Evolutionary conservation across 768 basidiomycete genomes (phyloP).

Genomic region (Lactarius tabidus): DNA sequence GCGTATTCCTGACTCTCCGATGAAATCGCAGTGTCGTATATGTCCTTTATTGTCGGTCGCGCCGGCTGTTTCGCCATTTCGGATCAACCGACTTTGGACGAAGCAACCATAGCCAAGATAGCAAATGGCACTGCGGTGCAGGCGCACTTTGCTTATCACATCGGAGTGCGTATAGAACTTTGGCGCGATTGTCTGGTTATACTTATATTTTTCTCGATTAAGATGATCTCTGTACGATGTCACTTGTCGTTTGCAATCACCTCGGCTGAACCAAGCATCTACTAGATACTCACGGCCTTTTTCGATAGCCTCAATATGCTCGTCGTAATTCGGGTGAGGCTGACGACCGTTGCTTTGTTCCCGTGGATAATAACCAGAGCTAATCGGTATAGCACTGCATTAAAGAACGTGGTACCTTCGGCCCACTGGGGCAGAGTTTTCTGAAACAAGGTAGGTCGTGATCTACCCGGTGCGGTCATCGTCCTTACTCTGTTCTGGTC

Average conservation of each 20-base stretch:
- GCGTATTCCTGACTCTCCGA: not conserved
- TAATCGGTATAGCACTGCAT: slow-evolving; percentile 14
- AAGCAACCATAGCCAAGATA: not conserved
- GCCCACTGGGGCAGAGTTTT: slow-evolving; percentile 20
- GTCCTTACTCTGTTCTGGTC: not conserved
- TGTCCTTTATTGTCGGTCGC: not conserved
- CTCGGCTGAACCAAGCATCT: not conserved
- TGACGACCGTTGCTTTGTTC: not conserved
- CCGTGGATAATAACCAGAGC: not conserved
- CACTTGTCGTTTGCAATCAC: not conserved
- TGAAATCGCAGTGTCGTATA: slow-evolving; percentile 1
- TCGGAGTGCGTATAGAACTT: slow-evolving; percentile 16
- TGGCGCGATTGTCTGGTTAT: not conserved
- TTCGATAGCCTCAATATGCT: slow-evolving; percentile 20
- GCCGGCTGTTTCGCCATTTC: slow-evolving; percentile 16
- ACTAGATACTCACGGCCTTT: slow-evolving; percentile 3
- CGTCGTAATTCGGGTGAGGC: slow-evolving; percentile 13
- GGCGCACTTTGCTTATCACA: slow-evolving; percentile 1
- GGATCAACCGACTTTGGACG: not conserved
- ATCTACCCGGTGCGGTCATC: not conserved
- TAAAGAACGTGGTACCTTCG: slow-evolving; percentile 7
- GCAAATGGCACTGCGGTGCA: not conserved
- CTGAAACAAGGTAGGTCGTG: slow-evolving; percentile 22
- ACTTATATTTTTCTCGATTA: not conserved
- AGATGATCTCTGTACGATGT: slow-evolving; percentile 17